Evolutionary conservation across 108 stramenopile genomes (phyloP).

Genomic region (Conticribra weissflogii): DNA sequence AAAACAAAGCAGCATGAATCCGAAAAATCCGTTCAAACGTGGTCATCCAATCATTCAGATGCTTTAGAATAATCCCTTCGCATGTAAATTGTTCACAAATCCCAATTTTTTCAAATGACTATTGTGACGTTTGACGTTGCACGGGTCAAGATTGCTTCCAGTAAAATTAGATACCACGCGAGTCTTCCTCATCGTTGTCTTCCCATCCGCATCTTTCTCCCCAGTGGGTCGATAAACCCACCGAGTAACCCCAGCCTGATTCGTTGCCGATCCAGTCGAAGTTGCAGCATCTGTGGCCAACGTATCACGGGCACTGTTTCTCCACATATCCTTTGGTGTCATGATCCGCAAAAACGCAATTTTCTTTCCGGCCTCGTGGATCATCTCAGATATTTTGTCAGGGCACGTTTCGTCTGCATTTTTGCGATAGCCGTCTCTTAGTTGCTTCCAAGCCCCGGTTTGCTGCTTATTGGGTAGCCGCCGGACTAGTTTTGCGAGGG

Average conservation of each 20-base stretch:
- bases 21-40: neutral
- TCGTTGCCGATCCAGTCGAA: conserved; percentile 39
- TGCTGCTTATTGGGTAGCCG: conserved; percentile 56
- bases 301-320: neutral
- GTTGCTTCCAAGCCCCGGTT: conserved; percentile 48
- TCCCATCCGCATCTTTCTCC: conserved; percentile 43
- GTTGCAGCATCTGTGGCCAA: conserved; percentile 32
- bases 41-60: neutral
- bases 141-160: conserved; percentile 84
- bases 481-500: conserved; percentile 56
- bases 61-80: conserved; percentile 78
- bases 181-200: conserved; percentile 33
- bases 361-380: conserved; percentile 69
- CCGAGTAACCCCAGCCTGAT: conserved; percentile 47
- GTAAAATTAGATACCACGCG: conserved; percentile 73
- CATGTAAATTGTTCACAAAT: conserved; percentile 84
- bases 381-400: conserved; percentile 49
- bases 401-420: conserved; percentile 34
- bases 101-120: conserved; percentile 66
- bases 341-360: conserved; percentile 75
- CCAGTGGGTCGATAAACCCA: conserved; percentile 49
- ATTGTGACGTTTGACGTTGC: conserved; percentile 70
- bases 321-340: conserved; percentile 58
- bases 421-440: conserved; percentile 62
- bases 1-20: too few relatives aligned